Percentiles rank a stretch among this genome's conserved stretches.
These are phyloP conservation scores for Cryptococcus neoformans DNA, from an alignment of 1,284 basidiomycete species.

Conservation along the genomic window DNA sequence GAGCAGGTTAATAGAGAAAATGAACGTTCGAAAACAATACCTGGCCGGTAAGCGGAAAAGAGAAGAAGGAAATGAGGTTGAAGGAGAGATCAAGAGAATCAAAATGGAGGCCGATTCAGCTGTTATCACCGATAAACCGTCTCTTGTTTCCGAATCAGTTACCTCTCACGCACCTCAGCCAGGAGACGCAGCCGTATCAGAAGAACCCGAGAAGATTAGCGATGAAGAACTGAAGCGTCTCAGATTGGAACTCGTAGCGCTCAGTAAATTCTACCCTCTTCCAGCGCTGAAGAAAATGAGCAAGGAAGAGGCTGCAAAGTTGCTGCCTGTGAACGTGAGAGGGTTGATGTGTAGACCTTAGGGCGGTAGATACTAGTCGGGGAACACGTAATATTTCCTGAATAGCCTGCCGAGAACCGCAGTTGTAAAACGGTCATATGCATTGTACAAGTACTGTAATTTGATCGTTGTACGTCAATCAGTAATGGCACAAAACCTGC, in stretches of 20 bases:
- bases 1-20: constrained; percentile 5
- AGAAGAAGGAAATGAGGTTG: neutral
- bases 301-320: constrained; percentile 30
- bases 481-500: too few relatives aligned
- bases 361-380: neutral
- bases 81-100: neutral
- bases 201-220: neutral
- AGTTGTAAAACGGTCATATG: too few relatives aligned
- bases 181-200: neutral
- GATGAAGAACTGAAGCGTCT: constrained; percentile 23
- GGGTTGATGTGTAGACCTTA: constrained; percentile 26
- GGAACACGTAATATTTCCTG: too few relatives aligned
- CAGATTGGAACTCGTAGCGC: constrained; percentile 40
- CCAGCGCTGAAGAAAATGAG: constrained; percentile 41
- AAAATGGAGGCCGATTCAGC: neutral
- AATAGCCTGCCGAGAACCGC: too few relatives aligned
- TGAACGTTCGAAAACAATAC: neutral
- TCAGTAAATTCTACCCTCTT: constrained; percentile 46
- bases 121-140: too few relatives aligned
- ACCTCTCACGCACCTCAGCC: neutral
- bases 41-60: constrained; percentile 2
- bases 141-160: too few relatives aligned
- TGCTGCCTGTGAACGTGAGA: constrained; percentile 40
- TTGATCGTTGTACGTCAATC: too few relatives aligned
- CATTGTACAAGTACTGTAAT: too few relatives aligned